Conservation (phyloP, 306 rosid species). For the Vicia villosa region DNA sequence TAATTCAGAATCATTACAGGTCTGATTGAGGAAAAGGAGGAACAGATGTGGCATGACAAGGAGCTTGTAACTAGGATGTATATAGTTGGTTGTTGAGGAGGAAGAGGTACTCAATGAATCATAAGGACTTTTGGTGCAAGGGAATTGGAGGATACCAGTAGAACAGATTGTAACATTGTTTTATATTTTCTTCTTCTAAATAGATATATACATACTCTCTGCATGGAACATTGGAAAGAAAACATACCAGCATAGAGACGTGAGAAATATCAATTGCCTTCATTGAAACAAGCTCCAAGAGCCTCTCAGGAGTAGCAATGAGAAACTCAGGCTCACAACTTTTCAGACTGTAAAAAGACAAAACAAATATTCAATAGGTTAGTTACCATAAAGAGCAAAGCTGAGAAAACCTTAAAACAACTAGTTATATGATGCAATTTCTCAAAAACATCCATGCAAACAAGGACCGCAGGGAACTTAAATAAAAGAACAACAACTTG, state of each 20-base stretch:
- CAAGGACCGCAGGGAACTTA: neutral
- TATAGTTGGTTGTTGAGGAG: too few species aligned
- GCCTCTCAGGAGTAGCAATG: conserved; percentile 94
- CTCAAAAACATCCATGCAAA: neutral
- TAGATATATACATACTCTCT: neutral
- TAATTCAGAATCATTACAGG: neutral
- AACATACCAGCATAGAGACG: conserved; percentile 77
- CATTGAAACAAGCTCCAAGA: conserved; percentile 77
- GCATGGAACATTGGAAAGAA: conserved; percentile 19
- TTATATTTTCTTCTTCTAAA: neutral
- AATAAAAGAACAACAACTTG: neutral
- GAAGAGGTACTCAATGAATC: too few species aligned
- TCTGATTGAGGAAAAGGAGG: neutral
- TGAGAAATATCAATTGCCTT: conserved; percentile 87
- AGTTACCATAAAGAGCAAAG: conserved; percentile 9
- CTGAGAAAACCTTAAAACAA: conserved; percentile 7
- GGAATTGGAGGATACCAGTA: too few species aligned
- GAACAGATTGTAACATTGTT: neutral
- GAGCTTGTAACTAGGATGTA: neutral
- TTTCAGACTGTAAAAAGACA: conserved; percentile 57
- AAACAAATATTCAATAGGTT: conserved; percentile 35
- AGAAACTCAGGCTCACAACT: conserved; percentile 96
- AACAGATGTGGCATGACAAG: neutral
- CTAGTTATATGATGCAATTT: conserved; percentile 9
- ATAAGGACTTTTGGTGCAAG: too few species aligned